Conservation (phyloP, 1,139 yeast species). For the Kodamaea ohmeri region DNA sequence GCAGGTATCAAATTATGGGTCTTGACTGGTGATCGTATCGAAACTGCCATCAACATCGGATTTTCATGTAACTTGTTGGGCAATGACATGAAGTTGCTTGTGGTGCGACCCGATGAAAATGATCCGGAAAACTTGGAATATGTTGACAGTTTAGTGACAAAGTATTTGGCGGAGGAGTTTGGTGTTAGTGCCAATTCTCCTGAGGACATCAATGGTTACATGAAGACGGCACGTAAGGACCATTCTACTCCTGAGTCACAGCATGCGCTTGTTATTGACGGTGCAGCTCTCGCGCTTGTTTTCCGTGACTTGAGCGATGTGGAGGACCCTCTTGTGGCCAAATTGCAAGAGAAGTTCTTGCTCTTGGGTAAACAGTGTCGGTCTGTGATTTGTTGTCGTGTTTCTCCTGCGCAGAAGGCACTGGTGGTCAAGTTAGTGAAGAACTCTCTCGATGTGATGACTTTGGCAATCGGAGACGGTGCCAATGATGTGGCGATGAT, state of each 20-base stretch:
- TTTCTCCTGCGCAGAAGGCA: constrained; percentile 65
- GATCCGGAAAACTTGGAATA: constrained; percentile 23
- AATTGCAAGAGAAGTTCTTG: constrained; percentile 41
- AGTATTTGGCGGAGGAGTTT: constrained; percentile 42
- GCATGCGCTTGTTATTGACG: constrained; percentile 55
- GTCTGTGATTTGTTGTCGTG: constrained; percentile 63
- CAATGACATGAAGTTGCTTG: constrained; percentile 81
- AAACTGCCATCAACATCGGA: constrained; percentile 97
- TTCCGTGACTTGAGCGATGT: constrained; percentile 25
- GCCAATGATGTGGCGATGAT: constrained; percentile 71
- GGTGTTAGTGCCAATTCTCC: constrained; percentile 28
- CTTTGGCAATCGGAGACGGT: constrained; percentile 66
- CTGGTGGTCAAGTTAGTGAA: constrained; percentile 54
- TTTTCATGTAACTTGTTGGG: constrained; percentile 89
- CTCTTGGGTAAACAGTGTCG: constrained; percentile 58
- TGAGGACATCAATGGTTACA: constrained; percentile 27
- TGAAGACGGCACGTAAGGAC: constrained; percentile 44
- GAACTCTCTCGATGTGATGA: constrained; percentile 52
- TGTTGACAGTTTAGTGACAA: constrained; percentile 36
- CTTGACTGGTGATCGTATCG: constrained; percentile 94
- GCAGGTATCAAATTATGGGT: constrained; percentile 98
- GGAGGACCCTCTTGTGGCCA: constrained; percentile 14
- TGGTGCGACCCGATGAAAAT: constrained; percentile 39
- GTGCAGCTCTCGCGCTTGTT: constrained; percentile 49
- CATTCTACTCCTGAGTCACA: constrained; percentile 50